These are phyloP conservation scores for Suhomyces bokatorum DNA, from an alignment of 1,139 yeast species.

Conservation along the genomic window DNA sequence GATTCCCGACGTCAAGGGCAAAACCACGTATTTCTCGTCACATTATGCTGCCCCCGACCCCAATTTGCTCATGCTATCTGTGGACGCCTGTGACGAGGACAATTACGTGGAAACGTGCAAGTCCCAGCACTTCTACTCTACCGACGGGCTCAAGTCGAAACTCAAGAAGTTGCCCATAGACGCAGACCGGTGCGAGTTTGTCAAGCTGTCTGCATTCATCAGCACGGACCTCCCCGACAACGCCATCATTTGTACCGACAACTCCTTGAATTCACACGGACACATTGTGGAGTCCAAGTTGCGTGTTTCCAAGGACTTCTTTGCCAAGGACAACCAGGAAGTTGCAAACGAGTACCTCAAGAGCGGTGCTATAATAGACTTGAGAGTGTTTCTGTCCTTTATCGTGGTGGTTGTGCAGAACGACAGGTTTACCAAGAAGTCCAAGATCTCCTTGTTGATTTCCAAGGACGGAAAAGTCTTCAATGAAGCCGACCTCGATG, in stretches of 20 bases:
- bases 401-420: slow-evolving; percentile 51
- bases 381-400: slow-evolving; percentile 53
- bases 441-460: slow-evolving; percentile 50
- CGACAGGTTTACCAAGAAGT: slow-evolving; percentile 45
- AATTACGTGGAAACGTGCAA: slow-evolving; percentile 27
- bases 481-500: slow-evolving; percentile 51
- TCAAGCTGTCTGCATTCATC: slow-evolving; percentile 45
- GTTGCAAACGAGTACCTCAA: slow-evolving; percentile 27
- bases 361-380: slow-evolving; percentile 44
- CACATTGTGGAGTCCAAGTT: slow-evolving; percentile 45
- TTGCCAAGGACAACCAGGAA: slow-evolving; percentile 32
- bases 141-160: slow-evolving; percentile 51
- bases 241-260: slow-evolving; percentile 51
- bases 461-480: slow-evolving; percentile 61
- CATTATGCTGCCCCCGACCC: slow-evolving; percentile 44
- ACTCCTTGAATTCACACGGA: slow-evolving; percentile 44
- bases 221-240: slow-evolving; percentile 37
- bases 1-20: slow-evolving; percentile 1
- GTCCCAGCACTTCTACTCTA: slow-evolving; percentile 46
- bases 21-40: slow-evolving; percentile 2
- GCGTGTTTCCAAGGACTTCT: slow-evolving; percentile 55
- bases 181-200: slow-evolving; percentile 50
- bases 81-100: not conserved
- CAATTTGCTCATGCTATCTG: slow-evolving; percentile 36
- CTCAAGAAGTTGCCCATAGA: slow-evolving; percentile 39